Percentiles rank a stretch among this genome's conserved stretches.
Conservation (phyloP, 1,284 basidiomycete genomes). For the Golubevia sp. region DNA sequence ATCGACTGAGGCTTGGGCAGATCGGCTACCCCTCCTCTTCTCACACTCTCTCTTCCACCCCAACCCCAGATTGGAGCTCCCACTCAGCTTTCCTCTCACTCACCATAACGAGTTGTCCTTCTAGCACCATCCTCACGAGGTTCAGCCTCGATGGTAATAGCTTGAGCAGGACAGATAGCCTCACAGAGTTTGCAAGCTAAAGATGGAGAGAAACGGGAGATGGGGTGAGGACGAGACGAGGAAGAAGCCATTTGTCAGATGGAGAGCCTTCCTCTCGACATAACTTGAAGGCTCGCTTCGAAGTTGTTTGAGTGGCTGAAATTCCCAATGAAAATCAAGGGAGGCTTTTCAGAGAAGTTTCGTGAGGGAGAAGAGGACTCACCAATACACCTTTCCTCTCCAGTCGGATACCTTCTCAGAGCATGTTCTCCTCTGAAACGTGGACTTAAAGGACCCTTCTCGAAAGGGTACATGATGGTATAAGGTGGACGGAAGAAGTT, state of each 20-base stretch:
- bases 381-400: conserved; percentile 99
- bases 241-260: not conserved
- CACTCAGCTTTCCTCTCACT: conserved; percentile 26
- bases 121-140: conserved; percentile 92
- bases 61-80: no score
- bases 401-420: conserved; percentile 93
- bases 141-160: conserved; percentile 99
- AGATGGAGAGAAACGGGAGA: not conserved
- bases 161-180: conserved; percentile 98
- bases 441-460: conserved; percentile 96
- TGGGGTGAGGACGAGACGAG: no score
- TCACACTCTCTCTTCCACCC: no score
- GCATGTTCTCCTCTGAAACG: conserved; percentile 99
- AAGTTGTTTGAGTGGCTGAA: conserved; percentile 2
- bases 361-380: conserved; percentile 47
- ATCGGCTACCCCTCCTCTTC: no score
- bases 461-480: conserved; percentile 79
- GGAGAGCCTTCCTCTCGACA: not conserved
- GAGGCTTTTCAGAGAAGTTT: no score
- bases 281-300: not conserved
- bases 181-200: conserved; percentile 98
- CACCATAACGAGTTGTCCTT: conserved; percentile 93
- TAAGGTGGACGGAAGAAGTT: conserved; percentile 97
- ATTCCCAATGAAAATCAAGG: no score
- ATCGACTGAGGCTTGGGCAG: no score